Evolutionary conservation across 148 eudicot genomes (phyloP).

Genomic region (Rhododendron vialii): DNA sequence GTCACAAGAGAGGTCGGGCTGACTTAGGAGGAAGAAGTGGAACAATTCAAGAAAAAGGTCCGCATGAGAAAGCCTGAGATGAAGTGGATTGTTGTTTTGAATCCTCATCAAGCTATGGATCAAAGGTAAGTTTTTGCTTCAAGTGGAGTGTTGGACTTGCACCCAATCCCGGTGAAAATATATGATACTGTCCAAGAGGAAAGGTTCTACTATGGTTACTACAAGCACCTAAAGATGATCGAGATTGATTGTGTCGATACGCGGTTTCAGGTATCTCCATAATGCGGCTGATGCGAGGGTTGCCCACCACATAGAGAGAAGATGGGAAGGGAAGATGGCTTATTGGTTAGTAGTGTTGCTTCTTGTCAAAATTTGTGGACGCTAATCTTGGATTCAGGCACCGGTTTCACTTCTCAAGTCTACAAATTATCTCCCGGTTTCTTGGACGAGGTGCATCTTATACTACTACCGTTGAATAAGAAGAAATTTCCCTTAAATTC

Average conservation of each 20-base stretch:
- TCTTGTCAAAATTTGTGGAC: slow-evolving; percentile 68
- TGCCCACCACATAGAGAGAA: slow-evolving; percentile 58
- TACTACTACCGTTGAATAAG: neutral
- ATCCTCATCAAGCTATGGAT: slow-evolving; percentile 72
- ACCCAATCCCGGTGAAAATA: too few species aligned
- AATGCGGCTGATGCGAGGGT: slow-evolving; percentile 62
- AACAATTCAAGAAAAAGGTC: slow-evolving; percentile 57
- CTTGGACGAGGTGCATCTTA: slow-evolving; percentile 53
- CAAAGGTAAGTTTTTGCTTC: slow-evolving; percentile 43
- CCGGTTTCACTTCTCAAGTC: slow-evolving; percentile 53
- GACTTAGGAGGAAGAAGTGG: slow-evolving; percentile 32
- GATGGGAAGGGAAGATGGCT: slow-evolving; percentile 62
- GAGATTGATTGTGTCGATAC: neutral
- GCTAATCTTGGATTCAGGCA: slow-evolving; percentile 72
- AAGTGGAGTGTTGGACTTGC: too few species aligned
- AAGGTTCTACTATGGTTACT: too few species aligned
- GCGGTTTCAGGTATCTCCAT: slow-evolving; percentile 52
- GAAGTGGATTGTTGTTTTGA: slow-evolving; percentile 71
- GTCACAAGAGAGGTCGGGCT: slow-evolving; percentile 68
- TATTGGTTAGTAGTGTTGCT: slow-evolving; percentile 61
- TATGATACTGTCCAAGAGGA: too few species aligned
- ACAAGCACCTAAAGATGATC: neutral
- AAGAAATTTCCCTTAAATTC: neutral
- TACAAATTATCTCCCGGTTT: slow-evolving; percentile 61
- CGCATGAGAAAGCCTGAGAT: slow-evolving; percentile 71